Conservation (phyloP, 2,329 filamentous ascomycete genomes). For the Aspergillus hiratsukae region DNA sequence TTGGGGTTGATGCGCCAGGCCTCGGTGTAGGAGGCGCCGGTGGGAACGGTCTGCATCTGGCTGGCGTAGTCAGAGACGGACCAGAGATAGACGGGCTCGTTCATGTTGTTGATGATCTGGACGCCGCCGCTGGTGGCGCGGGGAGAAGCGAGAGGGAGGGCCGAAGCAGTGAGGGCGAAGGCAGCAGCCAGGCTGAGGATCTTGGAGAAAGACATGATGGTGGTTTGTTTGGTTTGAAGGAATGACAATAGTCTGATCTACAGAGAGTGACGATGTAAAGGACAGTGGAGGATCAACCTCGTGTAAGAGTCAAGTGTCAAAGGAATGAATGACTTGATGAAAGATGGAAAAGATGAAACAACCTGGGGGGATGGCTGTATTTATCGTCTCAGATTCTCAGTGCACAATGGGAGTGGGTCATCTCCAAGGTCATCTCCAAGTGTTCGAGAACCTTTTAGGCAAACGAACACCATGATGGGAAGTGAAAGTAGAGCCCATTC, state of each 20-base stretch:
- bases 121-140: slow-evolving; percentile 14
- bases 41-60: slow-evolving; percentile 19
- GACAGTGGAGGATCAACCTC: neutral
- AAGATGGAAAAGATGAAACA: neutral
- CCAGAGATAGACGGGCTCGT: slow-evolving; percentile 24
- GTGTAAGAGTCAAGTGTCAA: neutral
- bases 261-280: neutral
- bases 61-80: slow-evolving; percentile 17
- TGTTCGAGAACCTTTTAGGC: neutral
- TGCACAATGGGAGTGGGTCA: neutral
- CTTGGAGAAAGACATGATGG: slow-evolving; percentile 9
- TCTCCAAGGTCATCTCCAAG: neutral
- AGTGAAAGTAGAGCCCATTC: neutral
- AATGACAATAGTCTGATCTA: neutral
- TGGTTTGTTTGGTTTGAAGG: neutral
- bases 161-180: slow-evolving; percentile 7
- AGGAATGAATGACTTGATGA: neutral
- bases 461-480: neutral
- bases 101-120: slow-evolving; percentile 25
- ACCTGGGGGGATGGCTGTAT: neutral
- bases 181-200: slow-evolving; percentile 6
- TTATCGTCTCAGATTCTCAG: neutral
- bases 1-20: slow-evolving; percentile 26
- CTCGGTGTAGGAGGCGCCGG: slow-evolving; percentile 20
- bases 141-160: slow-evolving; percentile 1